Evolutionary conservation across 2,329 filamentous ascomycete species (phyloP), one percentile per base, ranked within the genome.

Genomic region (Truncatella angustata): DNA sequence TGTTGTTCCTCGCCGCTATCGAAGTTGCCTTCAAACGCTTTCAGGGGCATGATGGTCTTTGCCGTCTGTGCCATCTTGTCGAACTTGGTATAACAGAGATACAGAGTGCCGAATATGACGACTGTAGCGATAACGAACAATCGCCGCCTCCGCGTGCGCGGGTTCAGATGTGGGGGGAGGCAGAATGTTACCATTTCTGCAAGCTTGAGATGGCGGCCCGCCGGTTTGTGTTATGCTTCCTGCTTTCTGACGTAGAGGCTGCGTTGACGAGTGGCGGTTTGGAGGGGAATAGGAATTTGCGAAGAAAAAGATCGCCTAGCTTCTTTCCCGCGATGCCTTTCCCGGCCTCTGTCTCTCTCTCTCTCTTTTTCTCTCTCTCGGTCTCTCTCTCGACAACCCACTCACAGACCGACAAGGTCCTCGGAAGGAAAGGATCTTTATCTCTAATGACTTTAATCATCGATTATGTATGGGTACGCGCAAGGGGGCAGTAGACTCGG

Each of bases 101-200:
- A 54, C 4, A 51, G 14, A 24, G 49, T 51, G 3, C 43, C 32
- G 16, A 51, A 30, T 23, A 51, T 21, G 10, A 51, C n/a, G 11
- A 54, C 21, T 21, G 32, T 23, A 12, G 36, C 40, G 4, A 49
- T 21, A 18, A 21, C 21, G 20, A 44, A 28, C 5, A 51, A 21
- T 12, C 52, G 52, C 42, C 52, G 35, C 36, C 49, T 43, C 26
- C 42, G 35, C 23, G 49, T 50, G 10, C 52, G 52, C 24, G 52
- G 47, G 35, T 54, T 40, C 24, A 54, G 35, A 26, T 49, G 49
- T 35, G 40, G 28, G 37, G 49, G 12, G 28, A 36, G 39, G 26
- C 37, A 51, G n/a, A 50, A n/a, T 37, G 39, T 21, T 11, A 34
- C 48, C 49, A 51, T 51, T n/a, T 37, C 24, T 37, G 5, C 20